Evolutionary conservation across 202 grass and related monocot species (phyloP), one percentile per base, ranked within the genome.

Genomic region (Hordeum pubiflorum): DNA sequence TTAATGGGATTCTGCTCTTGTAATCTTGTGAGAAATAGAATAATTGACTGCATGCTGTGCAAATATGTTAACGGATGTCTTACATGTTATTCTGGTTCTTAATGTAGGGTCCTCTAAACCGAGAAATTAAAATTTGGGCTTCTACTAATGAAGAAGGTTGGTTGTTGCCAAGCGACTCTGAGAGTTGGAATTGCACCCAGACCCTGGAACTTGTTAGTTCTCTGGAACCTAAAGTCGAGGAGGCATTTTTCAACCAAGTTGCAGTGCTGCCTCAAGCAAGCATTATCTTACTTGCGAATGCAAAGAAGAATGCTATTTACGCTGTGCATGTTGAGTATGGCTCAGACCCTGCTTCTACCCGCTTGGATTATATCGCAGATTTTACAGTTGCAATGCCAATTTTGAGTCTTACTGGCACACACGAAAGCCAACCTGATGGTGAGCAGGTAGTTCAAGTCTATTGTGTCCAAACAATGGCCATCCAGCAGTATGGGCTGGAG

Each of bases 181-280:
- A 99, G 85, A 81, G 77, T 79, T 99, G 96, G 96, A 88, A 90
- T 27, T 99, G 96, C 87, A 93, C 83, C 34, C 96, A 99, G 54
- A 93, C 91, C 13, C 91, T 99, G 85, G 90, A 99, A 80, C 87
- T 99, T 34, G 81, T 86, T 81, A 99, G 96, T 84, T 96, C 92
- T 68, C 76, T 72, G 73, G 96, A 90, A 75, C 81, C 85, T 61
- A 86, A 82, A 68, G 76, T 38, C 2, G 89, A 96, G 56, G 96
- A 93, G 70, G 96, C 96, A 79, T 99, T 99, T 88, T 99, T 96
- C 81, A 96, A 99, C 81, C 96, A 99, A 89, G 85, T 96, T n/a
- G 61, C 87, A 27, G 89, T 96, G 41, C 84, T 99, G 3, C 89
- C 96, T 84, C 92, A 89, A 74, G 92, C 96, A 68, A 99, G 82